Percentiles rank a stretch among this genome's conserved stretches.
Conservation (phyloP, 495 filamentous ascomycete genomes). For the Penicillium canescens region DNA sequence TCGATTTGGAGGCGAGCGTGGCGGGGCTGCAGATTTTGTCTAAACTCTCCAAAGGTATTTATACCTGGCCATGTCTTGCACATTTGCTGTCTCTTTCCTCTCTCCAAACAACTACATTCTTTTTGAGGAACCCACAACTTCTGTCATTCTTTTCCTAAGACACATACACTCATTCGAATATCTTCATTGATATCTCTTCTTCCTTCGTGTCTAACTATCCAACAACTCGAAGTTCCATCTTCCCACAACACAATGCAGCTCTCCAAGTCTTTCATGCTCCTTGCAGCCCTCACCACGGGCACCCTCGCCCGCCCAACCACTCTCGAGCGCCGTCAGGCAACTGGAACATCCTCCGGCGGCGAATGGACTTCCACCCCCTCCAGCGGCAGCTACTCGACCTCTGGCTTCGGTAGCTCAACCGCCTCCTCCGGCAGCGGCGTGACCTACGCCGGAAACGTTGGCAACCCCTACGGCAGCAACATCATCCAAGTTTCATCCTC, state of each 20-base stretch:
- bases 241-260: conserved; percentile 32
- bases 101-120: conserved; percentile 21
- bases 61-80: conserved; percentile 8
- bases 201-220: conserved; percentile 1
- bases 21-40: conserved; percentile 14
- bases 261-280: conserved; percentile 38
- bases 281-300: conserved; percentile 35
- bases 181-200: conserved; percentile 3
- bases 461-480: conserved; percentile 53
- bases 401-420: conserved; percentile 35
- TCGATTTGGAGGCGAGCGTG: conserved; percentile 13
- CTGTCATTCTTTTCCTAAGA: conserved; percentile 21
- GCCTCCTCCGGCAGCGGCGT: conserved; percentile 24
- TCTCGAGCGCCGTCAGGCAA: conserved; percentile 28
- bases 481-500: conserved; percentile 42
- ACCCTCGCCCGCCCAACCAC: conserved; percentile 23
- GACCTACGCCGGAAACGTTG: conserved; percentile 49
- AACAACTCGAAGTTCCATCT: conserved; percentile 9
- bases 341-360: conserved; percentile 9
- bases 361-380: conserved; percentile 25
- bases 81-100: conserved; percentile 4
- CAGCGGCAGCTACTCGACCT: conserved; percentile 22
- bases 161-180: conserved; percentile 9
- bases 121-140: conserved; percentile 19
- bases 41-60: conserved; percentile 13